phyloP scores from a whole-genome alignment of 345 rosid genomes.

The Populus tremula region DNA sequence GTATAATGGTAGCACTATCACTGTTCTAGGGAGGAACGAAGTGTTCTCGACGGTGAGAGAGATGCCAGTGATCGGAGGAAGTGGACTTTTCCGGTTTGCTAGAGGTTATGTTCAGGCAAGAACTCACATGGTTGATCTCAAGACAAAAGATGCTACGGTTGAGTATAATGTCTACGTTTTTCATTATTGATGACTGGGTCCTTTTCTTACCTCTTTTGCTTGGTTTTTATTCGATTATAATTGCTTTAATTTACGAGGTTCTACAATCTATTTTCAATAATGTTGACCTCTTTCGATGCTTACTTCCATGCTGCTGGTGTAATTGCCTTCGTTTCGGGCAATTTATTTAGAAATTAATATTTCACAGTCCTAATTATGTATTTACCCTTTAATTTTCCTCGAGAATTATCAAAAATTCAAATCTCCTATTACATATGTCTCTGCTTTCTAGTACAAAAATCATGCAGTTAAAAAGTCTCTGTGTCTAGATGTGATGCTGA shows the following conservation, averaged over 20 bases:
- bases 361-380: background rate
- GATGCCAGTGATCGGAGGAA: conserved; percentile 75
- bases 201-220: background rate
- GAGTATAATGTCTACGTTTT: conserved; percentile 9
- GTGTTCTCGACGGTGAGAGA: conserved; percentile 53
- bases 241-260: background rate
- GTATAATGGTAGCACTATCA: conserved; percentile 64
- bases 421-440: no score
- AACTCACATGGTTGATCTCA: conserved; percentile 38
- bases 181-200: conserved; percentile 7
- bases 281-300: background rate
- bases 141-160: conserved; percentile 9
- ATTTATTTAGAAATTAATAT: background rate
- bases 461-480: no score
- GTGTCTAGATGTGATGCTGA: no score
- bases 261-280: background rate
- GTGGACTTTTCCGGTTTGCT: conserved; percentile 74
- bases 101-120: conserved; percentile 62
- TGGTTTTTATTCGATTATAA: background rate
- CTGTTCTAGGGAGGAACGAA: conserved; percentile 63
- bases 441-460: no score
- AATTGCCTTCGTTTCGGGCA: background rate
- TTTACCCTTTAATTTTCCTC: background rate
- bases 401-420: background rate
- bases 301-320: background rate